Percentiles rank a stretch among this genome's conserved stretches.
These are phyloP conservation scores for Hypericum perforatum DNA, from an alignment of 345 rosid species.

Conservation along the genomic window DNA sequence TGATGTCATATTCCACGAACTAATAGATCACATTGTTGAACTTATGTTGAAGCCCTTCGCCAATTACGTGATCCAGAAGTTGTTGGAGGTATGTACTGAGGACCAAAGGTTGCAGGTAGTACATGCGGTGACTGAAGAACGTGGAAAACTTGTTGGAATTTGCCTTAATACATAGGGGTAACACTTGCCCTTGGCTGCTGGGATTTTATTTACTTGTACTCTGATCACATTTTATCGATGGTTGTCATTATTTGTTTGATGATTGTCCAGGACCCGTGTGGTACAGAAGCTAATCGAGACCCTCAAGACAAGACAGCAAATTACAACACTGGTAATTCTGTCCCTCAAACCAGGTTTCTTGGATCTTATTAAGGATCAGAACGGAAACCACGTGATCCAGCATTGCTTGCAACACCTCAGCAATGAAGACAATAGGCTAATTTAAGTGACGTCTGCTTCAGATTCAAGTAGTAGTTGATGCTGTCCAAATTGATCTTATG, in stretches of 20 bases:
- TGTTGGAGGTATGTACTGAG: conserved; percentile 29
- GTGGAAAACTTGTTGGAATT: conserved; percentile 20
- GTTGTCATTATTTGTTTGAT: not conserved
- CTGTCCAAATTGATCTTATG: no score
- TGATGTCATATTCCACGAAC: conserved; percentile 25
- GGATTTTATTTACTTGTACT: not conserved
- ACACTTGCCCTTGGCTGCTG: not conserved
- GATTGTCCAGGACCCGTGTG: conserved; percentile 43
- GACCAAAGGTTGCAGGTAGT: conserved; percentile 20
- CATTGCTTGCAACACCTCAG: conserved; percentile 53
- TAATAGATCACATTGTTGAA: conserved; percentile 31
- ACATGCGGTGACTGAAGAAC: conserved; percentile 13
- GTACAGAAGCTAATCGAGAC: conserved; percentile 52
- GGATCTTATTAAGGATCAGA: conserved; percentile 47
- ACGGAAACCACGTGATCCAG: conserved; percentile 75
- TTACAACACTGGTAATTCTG: conserved; percentile 26
- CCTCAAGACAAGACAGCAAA: conserved; percentile 43
- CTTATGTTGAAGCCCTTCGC: conserved; percentile 52
- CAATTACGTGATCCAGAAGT: conserved; percentile 51
- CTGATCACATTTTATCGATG: conserved; percentile 12
- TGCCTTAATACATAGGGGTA: conserved; percentile 31
- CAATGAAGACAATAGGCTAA: conserved; percentile 46
- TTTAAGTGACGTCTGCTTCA: no score
- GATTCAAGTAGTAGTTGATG: no score
- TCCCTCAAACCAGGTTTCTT: conserved; percentile 48